Percentiles rank a stretch among this genome's conserved stretches.
Evolutionary conservation across 1,284 basidiomycete genomes (phyloP).

Genomic region (Sphagnurus paluster): DNA sequence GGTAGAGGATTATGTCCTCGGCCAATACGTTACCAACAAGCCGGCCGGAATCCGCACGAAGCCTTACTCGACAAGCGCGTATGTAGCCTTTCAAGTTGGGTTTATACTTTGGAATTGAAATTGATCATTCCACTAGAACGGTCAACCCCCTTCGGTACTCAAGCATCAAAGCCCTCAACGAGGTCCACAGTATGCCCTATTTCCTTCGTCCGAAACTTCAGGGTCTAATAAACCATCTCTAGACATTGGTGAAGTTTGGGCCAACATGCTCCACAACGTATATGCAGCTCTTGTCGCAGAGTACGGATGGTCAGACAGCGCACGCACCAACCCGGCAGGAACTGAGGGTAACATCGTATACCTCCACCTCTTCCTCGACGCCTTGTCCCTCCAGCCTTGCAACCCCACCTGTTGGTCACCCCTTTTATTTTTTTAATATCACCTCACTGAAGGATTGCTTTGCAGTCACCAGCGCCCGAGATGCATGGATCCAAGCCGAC

Average conservation of each 20-base stretch:
- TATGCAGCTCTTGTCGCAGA: conserved; percentile 36
- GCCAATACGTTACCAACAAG: conserved; percentile 33
- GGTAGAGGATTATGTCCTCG: conserved; percentile 35
- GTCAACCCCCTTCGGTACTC: conserved; percentile 34
- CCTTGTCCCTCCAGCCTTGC: conserved; percentile 29
- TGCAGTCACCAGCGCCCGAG: conserved; percentile 31
- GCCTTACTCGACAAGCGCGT: conserved; percentile 25
- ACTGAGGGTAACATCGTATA: conserved; percentile 31
- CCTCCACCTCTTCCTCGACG: conserved; percentile 31
- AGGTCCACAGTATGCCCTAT: conserved; percentile 37
- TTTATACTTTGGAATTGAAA: not conserved
- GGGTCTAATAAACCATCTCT: too few species aligned
- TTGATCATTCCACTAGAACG: conserved; percentile 12
- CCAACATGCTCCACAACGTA: conserved; percentile 43
- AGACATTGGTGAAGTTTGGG: conserved; percentile 44
- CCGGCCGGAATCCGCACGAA: conserved; percentile 26
- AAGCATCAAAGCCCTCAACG: conserved; percentile 29
- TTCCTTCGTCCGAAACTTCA: too few species aligned
- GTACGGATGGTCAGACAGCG: conserved; percentile 24
- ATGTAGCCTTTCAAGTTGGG: conserved; percentile 16
- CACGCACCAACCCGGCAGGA: conserved; percentile 25
- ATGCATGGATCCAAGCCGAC: conserved; percentile 50
- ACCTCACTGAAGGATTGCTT: too few species aligned
- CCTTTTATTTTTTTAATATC: too few species aligned
- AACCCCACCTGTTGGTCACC: conserved; percentile 31